phyloP scores from a whole-genome alignment of 2,329 filamentous ascomycete species.

The Microdochium paspali region DNA sequence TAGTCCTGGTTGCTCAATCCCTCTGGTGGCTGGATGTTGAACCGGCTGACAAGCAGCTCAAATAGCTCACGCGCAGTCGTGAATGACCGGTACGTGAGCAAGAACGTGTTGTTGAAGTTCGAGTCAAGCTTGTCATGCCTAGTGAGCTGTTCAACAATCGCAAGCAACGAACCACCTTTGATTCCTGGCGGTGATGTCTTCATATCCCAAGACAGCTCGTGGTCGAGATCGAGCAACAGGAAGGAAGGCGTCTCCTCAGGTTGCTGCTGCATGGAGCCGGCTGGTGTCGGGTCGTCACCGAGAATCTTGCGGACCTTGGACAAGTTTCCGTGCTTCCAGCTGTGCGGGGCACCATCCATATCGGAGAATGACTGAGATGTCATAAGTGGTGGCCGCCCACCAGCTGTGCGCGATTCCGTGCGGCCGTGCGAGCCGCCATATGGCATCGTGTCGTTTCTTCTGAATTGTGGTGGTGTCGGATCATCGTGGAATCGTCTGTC shows the following conservation, averaged over 20 bases:
- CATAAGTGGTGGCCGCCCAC: slow-evolving; percentile 35
- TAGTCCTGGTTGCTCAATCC: slow-evolving; percentile 68
- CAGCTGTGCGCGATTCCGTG: slow-evolving; percentile 39
- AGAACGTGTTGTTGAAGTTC: slow-evolving; percentile 94
- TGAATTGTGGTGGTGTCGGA: slow-evolving; percentile 19
- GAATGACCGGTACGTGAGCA: slow-evolving; percentile 93
- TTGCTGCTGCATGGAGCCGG: slow-evolving; percentile 30
- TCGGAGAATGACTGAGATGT: slow-evolving; percentile 57
- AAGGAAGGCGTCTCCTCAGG: slow-evolving; percentile 77
- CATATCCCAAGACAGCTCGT: slow-evolving; percentile 80
- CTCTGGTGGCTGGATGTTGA: slow-evolving; percentile 84
- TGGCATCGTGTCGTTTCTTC: slow-evolving; percentile 48
- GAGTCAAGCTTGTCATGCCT: slow-evolving; percentile 93
- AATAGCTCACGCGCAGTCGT: slow-evolving; percentile 86
- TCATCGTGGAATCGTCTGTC: slow-evolving; percentile 21
- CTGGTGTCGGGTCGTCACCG: slow-evolving; percentile 51
- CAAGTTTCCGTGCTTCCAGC: slow-evolving; percentile 49
- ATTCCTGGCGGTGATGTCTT: slow-evolving; percentile 69
- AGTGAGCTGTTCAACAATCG: slow-evolving; percentile 88
- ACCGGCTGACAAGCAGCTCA: slow-evolving; percentile 82
- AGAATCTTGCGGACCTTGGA: slow-evolving; percentile 59
- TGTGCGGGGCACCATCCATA: slow-evolving; percentile 40
- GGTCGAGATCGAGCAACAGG: slow-evolving; percentile 76
- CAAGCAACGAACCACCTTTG: slow-evolving; percentile 81
- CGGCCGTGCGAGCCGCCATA: slow-evolving; percentile 45